phyloP scores from a whole-genome alignment of 495 filamentous ascomycete species.

The Penicillium salamii region DNA sequence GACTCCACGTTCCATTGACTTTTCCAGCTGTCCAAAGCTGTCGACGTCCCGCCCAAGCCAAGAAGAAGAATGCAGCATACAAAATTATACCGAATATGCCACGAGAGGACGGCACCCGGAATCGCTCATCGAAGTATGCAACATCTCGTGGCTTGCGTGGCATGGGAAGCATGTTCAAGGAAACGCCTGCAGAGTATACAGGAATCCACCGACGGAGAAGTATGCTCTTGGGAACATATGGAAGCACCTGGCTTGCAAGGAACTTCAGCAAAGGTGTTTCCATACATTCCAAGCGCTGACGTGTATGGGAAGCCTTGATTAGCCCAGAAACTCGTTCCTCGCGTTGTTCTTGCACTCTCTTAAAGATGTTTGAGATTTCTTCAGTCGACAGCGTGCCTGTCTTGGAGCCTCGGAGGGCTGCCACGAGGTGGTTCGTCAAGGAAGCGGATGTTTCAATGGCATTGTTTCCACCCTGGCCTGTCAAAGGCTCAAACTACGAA shows the following conservation, averaged over 20 bases:
- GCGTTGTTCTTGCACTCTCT: constrained; percentile 14
- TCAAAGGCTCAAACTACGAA: constrained; percentile 19
- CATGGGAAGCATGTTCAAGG: constrained; percentile 15
- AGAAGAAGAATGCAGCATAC: constrained; percentile 5
- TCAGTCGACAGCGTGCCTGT: neutral
- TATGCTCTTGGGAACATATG: neutral
- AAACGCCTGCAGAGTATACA: constrained; percentile 7
- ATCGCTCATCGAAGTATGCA: constrained; percentile 13
- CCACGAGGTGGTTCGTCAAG: constrained; percentile 28
- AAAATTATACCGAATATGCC: neutral
- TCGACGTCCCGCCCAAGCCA: constrained; percentile 8
- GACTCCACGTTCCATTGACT: constrained; percentile 7
- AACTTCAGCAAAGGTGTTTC: constrained; percentile 14
- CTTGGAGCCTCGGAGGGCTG: neutral
- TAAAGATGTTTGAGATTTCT: constrained; percentile 12
- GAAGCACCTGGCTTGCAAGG: constrained; percentile 7
- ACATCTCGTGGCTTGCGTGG: constrained; percentile 4
- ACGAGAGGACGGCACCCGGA: constrained; percentile 2
- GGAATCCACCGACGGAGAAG: constrained; percentile 2
- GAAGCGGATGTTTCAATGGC: constrained; percentile 41
- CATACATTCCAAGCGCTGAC: constrained; percentile 18
- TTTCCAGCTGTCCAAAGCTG: constrained; percentile 3
- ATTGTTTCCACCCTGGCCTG: constrained; percentile 32
- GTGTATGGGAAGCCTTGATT: constrained; percentile 11
- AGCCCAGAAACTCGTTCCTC: constrained; percentile 7